Percentiles rank a stretch among this genome's conserved stretches.
Evolutionary conservation across 305 asterid genomes (phyloP).

Genomic region (Fraxinus sp.): DNA sequence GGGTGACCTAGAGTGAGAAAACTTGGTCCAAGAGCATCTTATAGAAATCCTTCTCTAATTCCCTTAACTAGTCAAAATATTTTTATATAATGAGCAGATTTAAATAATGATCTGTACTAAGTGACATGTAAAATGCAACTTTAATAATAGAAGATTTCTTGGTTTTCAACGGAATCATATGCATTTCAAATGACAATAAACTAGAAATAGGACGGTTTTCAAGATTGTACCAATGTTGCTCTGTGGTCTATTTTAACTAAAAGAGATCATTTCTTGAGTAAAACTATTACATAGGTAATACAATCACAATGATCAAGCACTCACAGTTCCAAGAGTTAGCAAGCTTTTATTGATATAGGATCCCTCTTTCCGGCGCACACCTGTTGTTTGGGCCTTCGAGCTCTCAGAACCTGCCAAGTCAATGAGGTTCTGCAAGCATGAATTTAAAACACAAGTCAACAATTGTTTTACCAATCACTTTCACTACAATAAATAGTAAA

Average conservation of each 20-base stretch:
- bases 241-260: neutral
- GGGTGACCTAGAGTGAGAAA: neutral
- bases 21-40: neutral
- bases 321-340: constrained; percentile 99
- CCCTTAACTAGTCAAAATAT: neutral
- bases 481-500: constrained; percentile 22
- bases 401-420: constrained; percentile 99
- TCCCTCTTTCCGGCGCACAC: constrained; percentile 94
- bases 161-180: neutral
- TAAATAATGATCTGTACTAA: neutral
- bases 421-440: constrained; percentile 84
- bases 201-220: neutral
- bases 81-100: neutral
- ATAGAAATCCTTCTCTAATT: neutral
- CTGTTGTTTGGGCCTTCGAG: constrained; percentile 91
- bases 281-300: constrained; percentile 37
- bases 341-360: constrained; percentile 95
- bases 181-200: neutral
- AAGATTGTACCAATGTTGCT: neutral
- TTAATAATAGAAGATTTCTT: neutral
- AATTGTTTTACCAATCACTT: constrained; percentile 25
- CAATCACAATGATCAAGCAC: constrained; percentile 43
- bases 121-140: neutral
- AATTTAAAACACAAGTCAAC: constrained; percentile 22
- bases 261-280: constrained; percentile 24